phyloP scores from a whole-genome alignment of 768 basidiomycete genomes.

The Collybia sordida region DNA sequence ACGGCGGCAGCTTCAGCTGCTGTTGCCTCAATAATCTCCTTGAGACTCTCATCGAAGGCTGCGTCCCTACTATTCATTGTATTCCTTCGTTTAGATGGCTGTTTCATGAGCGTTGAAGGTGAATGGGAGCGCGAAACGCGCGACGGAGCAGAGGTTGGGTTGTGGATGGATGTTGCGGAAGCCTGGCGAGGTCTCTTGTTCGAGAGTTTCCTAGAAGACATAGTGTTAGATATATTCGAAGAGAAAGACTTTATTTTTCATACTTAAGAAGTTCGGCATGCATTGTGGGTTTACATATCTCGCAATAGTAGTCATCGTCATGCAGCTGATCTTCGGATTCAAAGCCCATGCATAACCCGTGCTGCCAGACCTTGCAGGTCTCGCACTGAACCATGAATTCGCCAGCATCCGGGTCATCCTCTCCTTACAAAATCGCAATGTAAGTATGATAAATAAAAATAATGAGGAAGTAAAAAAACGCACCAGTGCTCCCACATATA shows the following conservation, averaged over 20 bases:
- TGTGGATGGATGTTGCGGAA: slow-evolving; percentile 62
- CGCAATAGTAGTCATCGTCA: slow-evolving; percentile 89
- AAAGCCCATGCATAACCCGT: slow-evolving; percentile 94
- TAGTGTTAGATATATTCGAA: slow-evolving; percentile 16
- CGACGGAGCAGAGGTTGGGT: slow-evolving; percentile 39
- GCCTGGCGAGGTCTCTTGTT: slow-evolving; percentile 58
- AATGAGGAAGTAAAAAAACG: slow-evolving; percentile 23
- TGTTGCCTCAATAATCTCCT: slow-evolving; percentile 72
- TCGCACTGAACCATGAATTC: slow-evolving; percentile 99
- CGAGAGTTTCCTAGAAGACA: slow-evolving; percentile 52
- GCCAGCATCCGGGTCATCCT: slow-evolving; percentile 79
- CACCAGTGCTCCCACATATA: slow-evolving; percentile 81
- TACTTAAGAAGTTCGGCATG: slow-evolving; percentile 83
- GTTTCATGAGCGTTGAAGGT: slow-evolving; percentile 54
- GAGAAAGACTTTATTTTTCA: slow-evolving; percentile 26
- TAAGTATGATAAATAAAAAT: slow-evolving; percentile 20
- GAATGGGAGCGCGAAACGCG: slow-evolving; percentile 79
- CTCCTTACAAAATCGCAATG: slow-evolving; percentile 35
- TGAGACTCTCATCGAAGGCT: slow-evolving; percentile 85
- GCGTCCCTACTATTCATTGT: slow-evolving; percentile 99
- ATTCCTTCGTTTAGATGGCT: slow-evolving; percentile 83
- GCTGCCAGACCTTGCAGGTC: slow-evolving; percentile 97
- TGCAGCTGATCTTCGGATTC: slow-evolving; percentile 72
- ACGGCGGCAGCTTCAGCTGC: slow-evolving; percentile 67
- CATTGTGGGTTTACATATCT: slow-evolving; percentile 85